Percentiles rank a stretch among this genome's conserved stretches.
Evolutionary conservation across 345 rosid species (phyloP).

Genomic region (Pseudoturritis turrita): DNA sequence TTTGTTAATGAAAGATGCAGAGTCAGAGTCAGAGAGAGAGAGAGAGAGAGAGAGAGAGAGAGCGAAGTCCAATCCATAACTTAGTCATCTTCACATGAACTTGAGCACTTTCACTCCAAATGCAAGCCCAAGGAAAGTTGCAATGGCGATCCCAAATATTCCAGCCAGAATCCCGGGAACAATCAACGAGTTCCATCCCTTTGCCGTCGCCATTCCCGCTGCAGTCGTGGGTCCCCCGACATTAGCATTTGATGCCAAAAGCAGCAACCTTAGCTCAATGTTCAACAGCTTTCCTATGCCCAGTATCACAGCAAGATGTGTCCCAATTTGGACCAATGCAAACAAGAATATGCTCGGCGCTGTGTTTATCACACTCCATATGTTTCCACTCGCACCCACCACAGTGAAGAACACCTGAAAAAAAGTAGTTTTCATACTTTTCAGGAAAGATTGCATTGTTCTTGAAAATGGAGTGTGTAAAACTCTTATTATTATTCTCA

Average conservation of each 20-base stretch:
- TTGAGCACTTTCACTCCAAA: slow-evolving; percentile 51
- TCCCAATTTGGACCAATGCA: slow-evolving; percentile 60
- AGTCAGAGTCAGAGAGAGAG: neutral
- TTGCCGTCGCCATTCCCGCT: slow-evolving; percentile 89
- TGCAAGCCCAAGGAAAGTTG: slow-evolving; percentile 66
- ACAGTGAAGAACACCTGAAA: slow-evolving; percentile 80
- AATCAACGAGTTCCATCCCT: slow-evolving; percentile 71
- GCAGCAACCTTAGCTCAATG: slow-evolving; percentile 64
- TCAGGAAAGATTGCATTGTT: neutral
- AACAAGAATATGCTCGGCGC: slow-evolving; percentile 90
- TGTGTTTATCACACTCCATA: slow-evolving; percentile 73
- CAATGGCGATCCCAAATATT: slow-evolving; percentile 72
- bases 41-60: neutral
- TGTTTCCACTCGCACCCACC: slow-evolving; percentile 80
- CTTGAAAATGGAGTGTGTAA: neutral
- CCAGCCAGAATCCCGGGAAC: slow-evolving; percentile 74
- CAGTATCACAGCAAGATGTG: slow-evolving; percentile 71
- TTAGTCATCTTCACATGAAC: slow-evolving; percentile 38
- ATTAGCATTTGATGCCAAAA: slow-evolving; percentile 89
- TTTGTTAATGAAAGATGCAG: slow-evolving; percentile 1
- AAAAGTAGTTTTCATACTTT: neutral
- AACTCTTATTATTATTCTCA: neutral
- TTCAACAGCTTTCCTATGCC: slow-evolving; percentile 71
- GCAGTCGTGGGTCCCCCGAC: slow-evolving; percentile 95
- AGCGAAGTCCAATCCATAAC: neutral